Evolutionary conservation across 768 basidiomycete species (phyloP), one percentile per base, ranked within the genome.

Genomic region (Sporobolomyces phaffii): DNA sequence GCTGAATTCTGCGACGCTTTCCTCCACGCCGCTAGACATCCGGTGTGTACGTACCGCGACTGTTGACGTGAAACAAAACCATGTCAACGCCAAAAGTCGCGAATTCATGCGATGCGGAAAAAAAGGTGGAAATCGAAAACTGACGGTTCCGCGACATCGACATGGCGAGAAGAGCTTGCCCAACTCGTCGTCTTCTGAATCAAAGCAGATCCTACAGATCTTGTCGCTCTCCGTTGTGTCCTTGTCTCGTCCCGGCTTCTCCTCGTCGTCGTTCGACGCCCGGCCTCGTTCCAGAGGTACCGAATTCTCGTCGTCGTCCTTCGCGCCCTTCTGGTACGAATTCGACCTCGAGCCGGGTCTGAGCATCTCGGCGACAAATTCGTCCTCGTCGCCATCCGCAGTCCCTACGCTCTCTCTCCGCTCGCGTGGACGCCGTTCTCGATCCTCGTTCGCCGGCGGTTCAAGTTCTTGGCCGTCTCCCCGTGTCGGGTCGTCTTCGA

Each of bases 171-270:
- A 65, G 7, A 70, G 50, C 24, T 50, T 59, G 11, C 60, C 60
- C 17, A 59, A 20, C 24, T 62, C 64, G 10, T 62, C 64, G 17
- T 70, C 69, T 17, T 58, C 59, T 0, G 41, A 43, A 10, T 64
- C 60, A 33, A 70, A 70, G 26, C 69, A 70, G 34, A 70, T 70
- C 36, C 69, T 48, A 40, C 69, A 70, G 15, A 45, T 43, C 44
- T 31, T 29, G 2, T 57, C 56, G 6, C 22, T 38, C n/a, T n/a
- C n/a, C 18, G 20, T 3, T 0, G 4, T 20, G 2, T 34, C 26
- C 34, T n/a, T 2, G 28, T 29, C 50, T 28, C 45, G 24, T 6
- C 28, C 28, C 36, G 15, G 1, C 47, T 15, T 7, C 47, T 41
- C 24, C 38, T 26, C 40, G 29, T 11, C 59, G 17, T 5, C 9